phyloP scores from a whole-genome alignment of 163 green algal genomes.

The Coccomyxa subellipsoidea region DNA sequence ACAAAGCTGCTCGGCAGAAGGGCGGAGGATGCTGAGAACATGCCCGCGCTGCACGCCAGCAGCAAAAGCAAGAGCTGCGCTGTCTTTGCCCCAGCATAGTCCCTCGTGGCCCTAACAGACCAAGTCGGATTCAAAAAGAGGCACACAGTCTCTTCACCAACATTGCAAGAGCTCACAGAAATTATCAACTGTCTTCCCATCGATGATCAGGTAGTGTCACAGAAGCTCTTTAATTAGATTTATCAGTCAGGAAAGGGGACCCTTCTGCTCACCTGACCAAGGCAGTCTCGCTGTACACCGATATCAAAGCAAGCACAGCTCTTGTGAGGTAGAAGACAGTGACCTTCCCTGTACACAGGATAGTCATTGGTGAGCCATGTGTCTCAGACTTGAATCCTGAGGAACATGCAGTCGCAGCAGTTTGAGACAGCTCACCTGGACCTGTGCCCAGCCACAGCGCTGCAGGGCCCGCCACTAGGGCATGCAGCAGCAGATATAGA shows the following conservation, averaged over 20 bases:
- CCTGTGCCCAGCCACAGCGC: constrained; percentile 38
- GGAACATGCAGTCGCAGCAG: background rate
- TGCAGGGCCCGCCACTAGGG: constrained; percentile 37
- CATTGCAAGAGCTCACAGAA: too few relatives aligned
- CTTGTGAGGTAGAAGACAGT: constrained; percentile 61
- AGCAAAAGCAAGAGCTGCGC: constrained; percentile 53
- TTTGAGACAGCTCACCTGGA: constrained; percentile 16
- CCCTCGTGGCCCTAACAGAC: constrained; percentile 32
- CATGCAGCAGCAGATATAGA: constrained; percentile 78
- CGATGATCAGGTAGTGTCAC: too few relatives aligned
- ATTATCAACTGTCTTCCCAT: too few relatives aligned
- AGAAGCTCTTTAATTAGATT: too few relatives aligned
- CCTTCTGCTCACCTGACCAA: constrained; percentile 41
- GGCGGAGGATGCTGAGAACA: constrained; percentile 62
- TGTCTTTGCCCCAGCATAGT: constrained; percentile 9
- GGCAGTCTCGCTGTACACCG: constrained; percentile 51
- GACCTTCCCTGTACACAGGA: constrained; percentile 36
- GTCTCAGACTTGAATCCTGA: background rate
- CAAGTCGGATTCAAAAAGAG: too few relatives aligned
- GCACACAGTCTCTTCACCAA: too few relatives aligned
- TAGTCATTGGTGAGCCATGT: background rate
- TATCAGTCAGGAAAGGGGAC: too few relatives aligned
- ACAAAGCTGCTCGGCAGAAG: constrained; percentile 79
- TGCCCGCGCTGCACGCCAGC: constrained; percentile 46
- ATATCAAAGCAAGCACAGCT: constrained; percentile 44